Evolutionary conservation across 2,329 filamentous ascomycete genomes (phyloP).

Genomic region (Ceratocystis diversiconidia): DNA sequence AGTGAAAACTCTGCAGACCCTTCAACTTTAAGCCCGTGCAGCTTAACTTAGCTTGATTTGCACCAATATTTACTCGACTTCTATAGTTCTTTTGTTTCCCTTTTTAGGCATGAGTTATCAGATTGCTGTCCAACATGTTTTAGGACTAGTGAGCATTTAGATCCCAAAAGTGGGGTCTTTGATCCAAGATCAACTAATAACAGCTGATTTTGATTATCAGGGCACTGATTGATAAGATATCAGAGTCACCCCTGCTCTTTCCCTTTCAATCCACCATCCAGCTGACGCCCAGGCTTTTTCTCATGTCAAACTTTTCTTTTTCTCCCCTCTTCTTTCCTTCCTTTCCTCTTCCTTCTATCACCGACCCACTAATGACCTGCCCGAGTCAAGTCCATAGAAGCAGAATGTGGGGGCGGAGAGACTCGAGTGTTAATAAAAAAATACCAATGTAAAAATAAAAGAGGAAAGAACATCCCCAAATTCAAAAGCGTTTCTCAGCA

Average conservation of each 20-base stretch:
- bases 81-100: not conserved
- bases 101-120: slow-evolving; percentile 4
- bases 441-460: not conserved
- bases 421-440: not conserved
- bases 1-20: slow-evolving; percentile 7
- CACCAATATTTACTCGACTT: not conserved
- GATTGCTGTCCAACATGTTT: not conserved
- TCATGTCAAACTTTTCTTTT: not conserved
- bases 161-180: not conserved
- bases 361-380: not conserved
- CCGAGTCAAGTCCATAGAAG: not conserved
- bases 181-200: not conserved
- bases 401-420: not conserved
- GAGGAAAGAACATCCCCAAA: not conserved
- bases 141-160: not conserved
- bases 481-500: not conserved
- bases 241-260: not conserved
- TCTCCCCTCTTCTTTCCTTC: not conserved
- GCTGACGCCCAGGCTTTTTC: not conserved
- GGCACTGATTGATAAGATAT: slow-evolving; percentile 4
- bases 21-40: slow-evolving; percentile 1
- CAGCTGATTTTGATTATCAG: slow-evolving; percentile 1
- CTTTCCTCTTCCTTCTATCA: not conserved
- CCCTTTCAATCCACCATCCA: not conserved
- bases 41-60: not conserved